A percentile compares a stretch with the other conserved stretches of the same genome.
These are phyloP conservation scores for Globisporangium alternatum DNA, from an alignment of 352 stramenopile species.

Conservation along the genomic window DNA sequence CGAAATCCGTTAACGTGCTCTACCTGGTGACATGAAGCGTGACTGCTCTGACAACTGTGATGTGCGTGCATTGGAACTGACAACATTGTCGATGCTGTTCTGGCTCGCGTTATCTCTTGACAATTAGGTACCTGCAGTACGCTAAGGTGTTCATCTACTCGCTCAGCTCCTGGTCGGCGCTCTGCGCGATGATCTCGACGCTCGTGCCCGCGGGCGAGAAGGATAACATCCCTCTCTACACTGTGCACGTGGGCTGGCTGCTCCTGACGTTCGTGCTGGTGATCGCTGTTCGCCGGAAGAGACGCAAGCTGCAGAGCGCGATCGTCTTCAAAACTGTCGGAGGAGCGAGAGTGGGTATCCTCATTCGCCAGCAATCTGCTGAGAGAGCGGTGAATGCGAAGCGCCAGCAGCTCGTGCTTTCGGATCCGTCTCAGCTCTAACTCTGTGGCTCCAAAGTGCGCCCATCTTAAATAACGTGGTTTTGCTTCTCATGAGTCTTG, in stretches of 20 bases:
- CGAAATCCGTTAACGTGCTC: slow-evolving; percentile 29
- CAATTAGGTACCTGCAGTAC: slow-evolving; percentile 29
- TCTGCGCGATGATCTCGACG: slow-evolving; percentile 32
- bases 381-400: not conserved
- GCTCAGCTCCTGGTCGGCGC: slow-evolving; percentile 32
- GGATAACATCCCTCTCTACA: slow-evolving; percentile 24
- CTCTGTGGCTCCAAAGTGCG: not conserved
- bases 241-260: slow-evolving; percentile 10
- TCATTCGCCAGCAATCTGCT: not conserved
- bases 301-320: not conserved
- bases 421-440: not conserved
- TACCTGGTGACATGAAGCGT: slow-evolving; percentile 21
- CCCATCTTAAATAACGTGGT: slow-evolving; percentile 8
- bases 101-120: not conserved
- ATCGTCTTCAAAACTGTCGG: not conserved
- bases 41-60: not conserved
- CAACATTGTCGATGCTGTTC: not conserved
- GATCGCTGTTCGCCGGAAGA: not conserved
- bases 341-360: not conserved
- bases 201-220: slow-evolving; percentile 15
- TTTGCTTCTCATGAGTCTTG: not conserved
- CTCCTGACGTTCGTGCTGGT: not conserved
- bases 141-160: slow-evolving; percentile 40
- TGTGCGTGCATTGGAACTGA: not conserved
- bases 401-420: not conserved